A percentile compares a stretch with the other conserved stretches of the same genome.
phyloP scores from a whole-genome alignment of 148 eudicot species.

The Amaranthus palmeri region DNA sequence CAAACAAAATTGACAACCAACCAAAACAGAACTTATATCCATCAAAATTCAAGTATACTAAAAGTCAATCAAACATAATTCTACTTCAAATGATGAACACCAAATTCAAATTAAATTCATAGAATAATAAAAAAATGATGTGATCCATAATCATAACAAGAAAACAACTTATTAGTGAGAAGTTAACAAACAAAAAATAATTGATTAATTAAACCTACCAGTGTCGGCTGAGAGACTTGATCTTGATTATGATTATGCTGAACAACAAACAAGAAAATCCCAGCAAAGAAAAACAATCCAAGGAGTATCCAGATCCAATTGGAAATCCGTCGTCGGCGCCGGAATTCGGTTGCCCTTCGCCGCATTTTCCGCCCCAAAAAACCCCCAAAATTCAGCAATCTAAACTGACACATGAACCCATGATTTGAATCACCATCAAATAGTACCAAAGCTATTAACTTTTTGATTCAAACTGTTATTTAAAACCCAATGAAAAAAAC shows the following conservation, averaged over 20 bases:
- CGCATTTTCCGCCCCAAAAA: constrained; percentile 43
- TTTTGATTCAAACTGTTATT: background rate
- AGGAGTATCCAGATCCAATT: constrained; percentile 82
- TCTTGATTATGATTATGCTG: constrained; percentile 57
- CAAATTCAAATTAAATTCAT: background rate
- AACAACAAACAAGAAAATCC: constrained; percentile 52
- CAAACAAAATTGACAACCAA: constrained; percentile 3
- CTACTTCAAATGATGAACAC: background rate
- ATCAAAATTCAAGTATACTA: background rate
- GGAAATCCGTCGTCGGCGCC: constrained; percentile 69
- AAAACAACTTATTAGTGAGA: background rate
- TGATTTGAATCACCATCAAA: background rate
- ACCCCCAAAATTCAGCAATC: constrained; percentile 15
- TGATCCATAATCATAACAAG: constrained; percentile 1
- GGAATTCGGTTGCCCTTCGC: constrained; percentile 76
- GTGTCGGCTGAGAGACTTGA: constrained; percentile 39
- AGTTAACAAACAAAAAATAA: background rate
- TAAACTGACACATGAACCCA: constrained; percentile 12
- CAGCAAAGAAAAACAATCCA: constrained; percentile 51
- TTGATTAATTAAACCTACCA: constrained; percentile 28
- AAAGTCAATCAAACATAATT: background rate
- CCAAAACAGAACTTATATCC: background rate
- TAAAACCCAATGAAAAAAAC: constrained; percentile 17
- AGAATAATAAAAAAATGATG: background rate
- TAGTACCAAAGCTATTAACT: background rate